phyloP scores from a whole-genome alignment of 768 basidiomycete species.

The Leccinum subtestaceum region DNA sequence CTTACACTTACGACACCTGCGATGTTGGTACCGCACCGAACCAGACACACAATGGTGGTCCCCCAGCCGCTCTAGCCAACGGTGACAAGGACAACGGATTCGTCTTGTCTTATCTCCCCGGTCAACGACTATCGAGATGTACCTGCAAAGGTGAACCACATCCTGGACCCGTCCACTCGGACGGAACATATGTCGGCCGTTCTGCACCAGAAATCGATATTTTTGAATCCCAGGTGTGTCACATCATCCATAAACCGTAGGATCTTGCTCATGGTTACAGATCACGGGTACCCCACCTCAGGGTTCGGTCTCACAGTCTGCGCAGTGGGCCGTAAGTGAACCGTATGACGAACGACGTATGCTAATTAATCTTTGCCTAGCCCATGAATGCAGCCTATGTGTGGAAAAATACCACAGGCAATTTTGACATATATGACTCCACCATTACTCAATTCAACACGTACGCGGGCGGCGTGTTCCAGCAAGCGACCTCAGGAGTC shows the following conservation, averaged over 20 bases:
- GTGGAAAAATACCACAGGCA: constrained; percentile 65
- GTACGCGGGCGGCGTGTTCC: constrained; percentile 74
- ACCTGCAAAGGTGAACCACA: constrained; percentile 85
- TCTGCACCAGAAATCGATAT: constrained; percentile 89
- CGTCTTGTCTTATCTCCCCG: constrained; percentile 78
- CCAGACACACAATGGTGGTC: constrained; percentile 70
- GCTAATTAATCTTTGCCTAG: constrained; percentile 34
- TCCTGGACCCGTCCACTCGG: constrained; percentile 75
- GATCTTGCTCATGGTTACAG: constrained; percentile 26
- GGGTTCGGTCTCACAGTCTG: constrained; percentile 79
- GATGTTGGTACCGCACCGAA: constrained; percentile 92
- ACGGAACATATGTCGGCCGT: constrained; percentile 80
- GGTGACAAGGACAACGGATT: constrained; percentile 56
- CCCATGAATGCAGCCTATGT: constrained; percentile 74
- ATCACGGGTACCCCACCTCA: constrained; percentile 34
- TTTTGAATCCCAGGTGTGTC: constrained; percentile 73
- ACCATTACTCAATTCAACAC: constrained; percentile 54
- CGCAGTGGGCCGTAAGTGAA: constrained; percentile 69
- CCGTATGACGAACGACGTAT: not conserved
- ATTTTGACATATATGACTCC: constrained; percentile 53
- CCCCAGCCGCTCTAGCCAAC: constrained; percentile 53
- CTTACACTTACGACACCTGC: constrained; percentile 80
- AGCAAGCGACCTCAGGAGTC: constrained; percentile 79
- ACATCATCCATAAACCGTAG: not conserved
- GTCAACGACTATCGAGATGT: constrained; percentile 84